phyloP scores from a whole-genome alignment of 306 rosid genomes.

The Vicia villosa region DNA sequence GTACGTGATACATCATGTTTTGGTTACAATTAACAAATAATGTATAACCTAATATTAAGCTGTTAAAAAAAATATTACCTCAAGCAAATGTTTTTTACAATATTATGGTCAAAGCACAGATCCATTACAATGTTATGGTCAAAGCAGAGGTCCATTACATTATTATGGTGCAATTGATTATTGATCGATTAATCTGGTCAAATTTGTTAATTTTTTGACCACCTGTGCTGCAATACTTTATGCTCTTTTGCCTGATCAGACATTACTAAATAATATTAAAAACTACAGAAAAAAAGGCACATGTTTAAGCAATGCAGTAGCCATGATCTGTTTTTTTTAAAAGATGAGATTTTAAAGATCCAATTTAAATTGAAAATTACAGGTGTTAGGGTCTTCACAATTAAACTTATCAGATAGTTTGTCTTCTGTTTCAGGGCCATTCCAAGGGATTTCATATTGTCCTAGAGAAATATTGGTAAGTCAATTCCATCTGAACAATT shows the following conservation, averaged over 20 bases:
- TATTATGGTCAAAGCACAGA: too few species aligned
- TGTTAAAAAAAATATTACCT: conserved; percentile 3
- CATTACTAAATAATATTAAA: not conserved
- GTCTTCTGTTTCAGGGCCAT: conserved; percentile 65
- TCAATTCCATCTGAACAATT: conserved; percentile 27
- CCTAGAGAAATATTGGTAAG: conserved; percentile 74
- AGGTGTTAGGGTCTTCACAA: conserved; percentile 1
- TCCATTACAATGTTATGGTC: conserved; percentile 2
- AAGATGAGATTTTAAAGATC: conserved; percentile 11
- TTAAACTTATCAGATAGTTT: conserved; percentile 18
- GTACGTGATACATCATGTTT: not conserved
- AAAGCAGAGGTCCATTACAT: not conserved
- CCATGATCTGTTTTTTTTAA: not conserved
- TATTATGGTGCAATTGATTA: not conserved
- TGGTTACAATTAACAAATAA: conserved; percentile 15
- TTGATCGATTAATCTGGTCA: not conserved
- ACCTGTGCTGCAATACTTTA: not conserved
- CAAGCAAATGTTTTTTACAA: not conserved
- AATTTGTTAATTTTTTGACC: not conserved
- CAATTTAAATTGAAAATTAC: not conserved
- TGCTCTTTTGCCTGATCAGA: not conserved
- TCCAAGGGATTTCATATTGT: conserved; percentile 77
- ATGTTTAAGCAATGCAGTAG: not conserved
- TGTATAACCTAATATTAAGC: conserved; percentile 5
- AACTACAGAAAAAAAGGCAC: not conserved